Conservation (phyloP, 805 yeast species). For the Teunomyces lycoperdinae region DNA sequence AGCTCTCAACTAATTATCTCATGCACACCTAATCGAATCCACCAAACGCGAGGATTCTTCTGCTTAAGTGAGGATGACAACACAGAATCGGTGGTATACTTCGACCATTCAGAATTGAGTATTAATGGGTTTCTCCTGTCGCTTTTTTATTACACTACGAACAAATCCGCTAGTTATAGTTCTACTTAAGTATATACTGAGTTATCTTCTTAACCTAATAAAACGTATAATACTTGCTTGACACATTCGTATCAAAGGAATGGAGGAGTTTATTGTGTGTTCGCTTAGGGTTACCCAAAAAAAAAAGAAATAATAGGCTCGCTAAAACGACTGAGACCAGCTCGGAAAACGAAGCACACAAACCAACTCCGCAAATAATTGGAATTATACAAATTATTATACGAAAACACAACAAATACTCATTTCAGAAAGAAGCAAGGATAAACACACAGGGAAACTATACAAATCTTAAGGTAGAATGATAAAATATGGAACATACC, state of each 20-base stretch:
- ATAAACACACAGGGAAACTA: background rate
- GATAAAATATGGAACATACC: conserved; percentile 1
- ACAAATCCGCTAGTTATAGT: background rate
- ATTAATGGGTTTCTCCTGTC: background rate
- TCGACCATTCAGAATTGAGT: background rate
- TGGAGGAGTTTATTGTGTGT: background rate
- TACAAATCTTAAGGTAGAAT: background rate
- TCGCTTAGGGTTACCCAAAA: background rate
- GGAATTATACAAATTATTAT: background rate
- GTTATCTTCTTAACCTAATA: background rate
- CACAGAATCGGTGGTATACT: background rate
- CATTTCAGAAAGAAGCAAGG: background rate
- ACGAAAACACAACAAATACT: background rate
- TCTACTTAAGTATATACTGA: background rate
- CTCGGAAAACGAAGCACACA: background rate
- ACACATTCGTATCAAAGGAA: too few relatives aligned
- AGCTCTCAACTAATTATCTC: background rate
- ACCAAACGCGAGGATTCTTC: background rate
- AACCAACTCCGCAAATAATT: background rate
- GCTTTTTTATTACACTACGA: background rate
- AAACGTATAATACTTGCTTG: background rate
- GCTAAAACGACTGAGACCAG: background rate
- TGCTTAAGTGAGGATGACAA: background rate
- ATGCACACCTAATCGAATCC: background rate
- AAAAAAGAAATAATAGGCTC: background rate